phyloP scores from a whole-genome alignment of 176 grass and related monocot genomes.

The Oropetium thomaeum region DNA sequence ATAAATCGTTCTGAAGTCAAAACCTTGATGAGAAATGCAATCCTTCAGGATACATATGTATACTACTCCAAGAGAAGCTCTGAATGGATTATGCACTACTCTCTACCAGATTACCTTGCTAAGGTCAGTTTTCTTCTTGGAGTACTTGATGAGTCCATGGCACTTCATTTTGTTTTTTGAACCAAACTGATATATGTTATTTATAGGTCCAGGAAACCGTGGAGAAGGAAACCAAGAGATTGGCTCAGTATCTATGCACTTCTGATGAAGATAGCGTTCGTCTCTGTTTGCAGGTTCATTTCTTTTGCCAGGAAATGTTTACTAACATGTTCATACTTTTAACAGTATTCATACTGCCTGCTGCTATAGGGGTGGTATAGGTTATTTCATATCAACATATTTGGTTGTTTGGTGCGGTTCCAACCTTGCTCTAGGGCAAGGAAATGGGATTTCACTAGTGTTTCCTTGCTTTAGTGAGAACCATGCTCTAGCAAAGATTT shows the following conservation, averaged over 20 bases:
- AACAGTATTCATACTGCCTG: not conserved
- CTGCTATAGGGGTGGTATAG: not conserved
- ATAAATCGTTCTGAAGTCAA: conserved; percentile 47
- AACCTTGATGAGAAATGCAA: conserved; percentile 26
- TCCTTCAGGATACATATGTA: conserved; percentile 41
- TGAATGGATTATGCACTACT: conserved; percentile 52
- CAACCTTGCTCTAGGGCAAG: not conserved
- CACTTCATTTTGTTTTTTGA: conserved; percentile 6
- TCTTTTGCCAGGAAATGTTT: conserved; percentile 8
- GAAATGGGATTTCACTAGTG: not conserved
- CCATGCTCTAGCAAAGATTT: not conserved
- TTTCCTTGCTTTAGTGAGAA: not conserved
- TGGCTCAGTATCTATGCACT: conserved; percentile 35
- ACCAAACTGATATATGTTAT: conserved; percentile 16
- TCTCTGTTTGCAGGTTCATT: conserved; percentile 41
- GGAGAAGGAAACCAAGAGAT: conserved; percentile 45
- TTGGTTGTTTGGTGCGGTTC: not conserved
- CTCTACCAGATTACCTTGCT: conserved; percentile 49
- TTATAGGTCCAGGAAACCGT: conserved; percentile 48
- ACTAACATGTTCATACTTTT: not conserved
- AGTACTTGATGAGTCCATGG: not conserved
- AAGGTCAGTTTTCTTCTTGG: conserved; percentile 35
- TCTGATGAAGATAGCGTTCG: not conserved
- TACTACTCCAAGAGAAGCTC: conserved; percentile 49
- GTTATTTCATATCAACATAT: not conserved